Conservation (phyloP, 2,329 filamentous ascomycete species). For the Xylaria sp. region DNA sequence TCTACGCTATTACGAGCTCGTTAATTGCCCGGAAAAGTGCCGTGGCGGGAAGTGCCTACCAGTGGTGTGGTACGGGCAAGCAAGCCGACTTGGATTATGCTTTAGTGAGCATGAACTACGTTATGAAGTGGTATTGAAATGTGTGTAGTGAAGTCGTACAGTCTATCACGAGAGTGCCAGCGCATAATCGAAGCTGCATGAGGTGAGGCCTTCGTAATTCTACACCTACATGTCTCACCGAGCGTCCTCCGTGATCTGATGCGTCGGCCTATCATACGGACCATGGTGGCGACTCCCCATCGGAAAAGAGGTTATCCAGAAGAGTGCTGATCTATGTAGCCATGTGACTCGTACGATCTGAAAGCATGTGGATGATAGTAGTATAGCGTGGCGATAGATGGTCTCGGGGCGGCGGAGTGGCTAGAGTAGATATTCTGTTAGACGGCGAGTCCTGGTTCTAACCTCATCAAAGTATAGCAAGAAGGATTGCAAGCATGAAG, state of each 20-base stretch:
- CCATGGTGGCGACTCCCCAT: constrained; percentile 11
- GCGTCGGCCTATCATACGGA: background rate
- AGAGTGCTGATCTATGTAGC: background rate
- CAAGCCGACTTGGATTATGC: background rate
- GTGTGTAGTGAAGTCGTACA: background rate
- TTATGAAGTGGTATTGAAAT: background rate
- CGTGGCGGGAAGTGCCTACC: background rate
- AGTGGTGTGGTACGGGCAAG: background rate
- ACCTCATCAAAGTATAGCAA: background rate
- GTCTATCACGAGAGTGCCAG: background rate
- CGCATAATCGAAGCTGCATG: background rate
- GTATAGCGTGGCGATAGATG: background rate
- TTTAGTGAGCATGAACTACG: background rate
- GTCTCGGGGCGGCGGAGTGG: background rate
- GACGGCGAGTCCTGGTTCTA: background rate
- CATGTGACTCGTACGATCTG: constrained; percentile 10
- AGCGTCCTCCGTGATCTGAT: background rate
- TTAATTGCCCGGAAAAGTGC: background rate
- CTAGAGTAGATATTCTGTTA: background rate
- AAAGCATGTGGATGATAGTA: background rate
- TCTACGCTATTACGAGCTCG: background rate
- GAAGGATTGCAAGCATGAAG: constrained; percentile 7
- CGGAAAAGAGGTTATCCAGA: background rate
- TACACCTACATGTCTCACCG: background rate
- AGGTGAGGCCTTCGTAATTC: background rate